Base-by-base conservation (phyloP, 2,329 filamentous ascomycete genomes). In the Colletotrichum liriopes region DNA sequence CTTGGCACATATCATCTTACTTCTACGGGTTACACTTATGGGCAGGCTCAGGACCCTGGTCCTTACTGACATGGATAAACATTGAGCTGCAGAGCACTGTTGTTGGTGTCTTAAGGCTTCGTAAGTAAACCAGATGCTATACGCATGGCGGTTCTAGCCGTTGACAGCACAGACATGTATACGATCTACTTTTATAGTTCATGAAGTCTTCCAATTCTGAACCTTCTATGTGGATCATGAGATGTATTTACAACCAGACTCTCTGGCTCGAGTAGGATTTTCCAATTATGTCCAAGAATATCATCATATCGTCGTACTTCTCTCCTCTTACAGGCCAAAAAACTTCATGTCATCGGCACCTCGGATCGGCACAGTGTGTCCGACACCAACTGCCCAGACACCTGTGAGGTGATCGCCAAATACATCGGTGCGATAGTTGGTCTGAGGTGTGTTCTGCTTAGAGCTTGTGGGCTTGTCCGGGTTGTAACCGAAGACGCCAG, bases 401-500 rank as follows among this genome's bases (percentile, higher is more conserved):
- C 75, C 75, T n/a, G 67, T 73, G 20, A 78, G 70, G 54, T 79
- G 77, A 2, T 81, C 78, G 7, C 83, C 84, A 71, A 82, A 85
- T 5, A 81, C 78, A 51, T 80, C 81, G 6, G 79, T 84, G 32
- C 80, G 80, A 74, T 84, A 86, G 29, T 80, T 81, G 37, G 74
- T 76, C 69, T 81, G 78, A 11, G 83, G 84, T 11, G 66, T 77
- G 72, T 84, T 82, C 18, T 76, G 72, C 16, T 76, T 69, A 0
- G 78, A 79, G 39, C 74, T 76, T 1, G 75, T 76, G 1, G 82
- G 78, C 12, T 77, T 78, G 60, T 80, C 77, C 0, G 75, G 75
- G 60, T 72, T 61, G n/a, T 83, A 80, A 3, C 85, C 85, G 65
- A 88, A 84, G 0, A 89, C 85, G 8, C 84, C 85, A 0, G 86